Conservation (phyloP, 495 filamentous ascomycete species). For the Trichocladium antarcticum region DNA sequence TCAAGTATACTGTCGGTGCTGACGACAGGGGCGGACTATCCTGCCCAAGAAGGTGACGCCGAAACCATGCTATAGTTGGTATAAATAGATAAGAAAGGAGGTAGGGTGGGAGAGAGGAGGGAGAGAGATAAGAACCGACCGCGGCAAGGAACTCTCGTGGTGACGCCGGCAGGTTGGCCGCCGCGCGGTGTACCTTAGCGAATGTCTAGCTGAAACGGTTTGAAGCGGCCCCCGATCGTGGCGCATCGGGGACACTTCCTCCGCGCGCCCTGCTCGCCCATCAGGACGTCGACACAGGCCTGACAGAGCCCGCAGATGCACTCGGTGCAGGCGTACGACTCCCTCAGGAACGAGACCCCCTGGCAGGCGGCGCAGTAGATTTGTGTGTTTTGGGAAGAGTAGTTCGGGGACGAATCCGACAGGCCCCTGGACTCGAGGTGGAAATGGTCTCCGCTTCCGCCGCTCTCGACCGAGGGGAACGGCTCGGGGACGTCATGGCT, state of each 20-base stretch:
- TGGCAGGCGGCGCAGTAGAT: constrained; percentile 84
- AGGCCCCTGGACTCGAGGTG: constrained; percentile 45
- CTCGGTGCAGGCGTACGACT: constrained; percentile 85
- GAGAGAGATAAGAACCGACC: background rate
- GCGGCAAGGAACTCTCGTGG: background rate
- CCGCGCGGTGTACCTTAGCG: constrained; percentile 27
- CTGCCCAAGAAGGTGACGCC: background rate
- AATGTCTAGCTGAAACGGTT: constrained; percentile 56
- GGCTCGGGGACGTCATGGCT: constrained; percentile 54
- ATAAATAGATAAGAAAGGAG: background rate
- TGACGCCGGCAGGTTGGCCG: background rate
- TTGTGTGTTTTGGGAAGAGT: constrained; percentile 52
- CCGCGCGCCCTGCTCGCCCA: constrained; percentile 48
- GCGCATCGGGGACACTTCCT: constrained; percentile 56
- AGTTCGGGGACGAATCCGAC: constrained; percentile 45
- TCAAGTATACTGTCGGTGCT: background rate
- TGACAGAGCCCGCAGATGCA: constrained; percentile 86
- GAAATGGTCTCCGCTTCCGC: constrained; percentile 52
- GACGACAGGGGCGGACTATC: background rate
- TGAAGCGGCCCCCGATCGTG: constrained; percentile 56
- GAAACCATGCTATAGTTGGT: background rate
- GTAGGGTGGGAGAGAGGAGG: background rate
- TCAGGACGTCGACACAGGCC: constrained; percentile 71
- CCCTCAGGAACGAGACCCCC: constrained; percentile 56
- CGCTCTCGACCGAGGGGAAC: constrained; percentile 73